These are phyloP conservation scores for Podaxis sp. DNA, from an alignment of 768 basidiomycete species.

Conservation along the genomic window DNA sequence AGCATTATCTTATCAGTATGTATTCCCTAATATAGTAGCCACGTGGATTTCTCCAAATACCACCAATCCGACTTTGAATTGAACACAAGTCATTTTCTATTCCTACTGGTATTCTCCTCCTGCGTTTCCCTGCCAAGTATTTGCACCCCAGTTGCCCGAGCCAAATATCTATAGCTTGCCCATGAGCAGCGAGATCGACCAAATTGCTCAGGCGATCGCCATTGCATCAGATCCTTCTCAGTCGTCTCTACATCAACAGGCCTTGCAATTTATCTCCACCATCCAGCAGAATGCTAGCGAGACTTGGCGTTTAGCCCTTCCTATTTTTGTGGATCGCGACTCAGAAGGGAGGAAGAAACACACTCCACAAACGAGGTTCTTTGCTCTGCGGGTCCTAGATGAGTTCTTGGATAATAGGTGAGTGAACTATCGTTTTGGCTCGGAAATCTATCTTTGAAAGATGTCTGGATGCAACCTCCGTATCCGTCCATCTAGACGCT, in stretches of 20 bases:
- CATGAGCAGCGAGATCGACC: slow-evolving; percentile 79
- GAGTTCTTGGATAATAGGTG: slow-evolving; percentile 83
- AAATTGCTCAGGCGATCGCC: slow-evolving; percentile 80
- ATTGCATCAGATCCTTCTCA: slow-evolving; percentile 84
- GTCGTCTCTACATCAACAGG: slow-evolving; percentile 75
- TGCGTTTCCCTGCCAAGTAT: background rate
- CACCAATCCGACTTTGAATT: slow-evolving; percentile 7
- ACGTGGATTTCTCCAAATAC: slow-evolving; percentile 10
- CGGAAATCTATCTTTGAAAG: slow-evolving; percentile 1
- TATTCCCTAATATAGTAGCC: slow-evolving; percentile 9
- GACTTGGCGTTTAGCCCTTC: slow-evolving; percentile 80
- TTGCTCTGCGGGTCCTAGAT: slow-evolving; percentile 76
- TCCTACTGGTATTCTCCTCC: background rate
- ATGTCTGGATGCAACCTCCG: slow-evolving; percentile 3
- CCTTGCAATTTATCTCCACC: slow-evolving; percentile 77
- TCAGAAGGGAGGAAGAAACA: slow-evolving; percentile 66
- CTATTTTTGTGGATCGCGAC: slow-evolving; percentile 65
- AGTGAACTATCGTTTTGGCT: slow-evolving; percentile 30
- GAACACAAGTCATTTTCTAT: background rate
- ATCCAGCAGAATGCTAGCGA: slow-evolving; percentile 74
- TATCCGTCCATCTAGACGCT: slow-evolving; percentile 4
- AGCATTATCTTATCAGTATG: slow-evolving; percentile 32
- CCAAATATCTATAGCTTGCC: slow-evolving; percentile 1
- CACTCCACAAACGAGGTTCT: slow-evolving; percentile 73
- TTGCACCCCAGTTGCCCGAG: background rate